These are phyloP conservation scores for Aspergillus sparsus DNA, from an alignment of 495 filamentous ascomycete species.

Conservation along the genomic window DNA sequence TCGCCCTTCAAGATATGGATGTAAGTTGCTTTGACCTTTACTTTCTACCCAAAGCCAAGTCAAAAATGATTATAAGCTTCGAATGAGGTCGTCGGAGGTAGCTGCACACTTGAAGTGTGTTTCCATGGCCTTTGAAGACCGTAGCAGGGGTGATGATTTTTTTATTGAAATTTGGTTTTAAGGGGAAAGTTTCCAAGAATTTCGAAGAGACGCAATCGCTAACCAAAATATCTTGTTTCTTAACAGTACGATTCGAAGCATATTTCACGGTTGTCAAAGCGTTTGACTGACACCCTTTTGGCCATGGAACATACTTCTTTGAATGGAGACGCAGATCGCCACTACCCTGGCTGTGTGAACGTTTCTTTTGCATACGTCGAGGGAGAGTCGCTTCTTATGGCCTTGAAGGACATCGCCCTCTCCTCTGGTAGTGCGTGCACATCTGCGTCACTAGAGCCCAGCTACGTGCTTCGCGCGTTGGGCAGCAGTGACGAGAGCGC, in stretches of 20 bases:
- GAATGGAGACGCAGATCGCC: constrained; percentile 79
- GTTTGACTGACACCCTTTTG: constrained; percentile 76
- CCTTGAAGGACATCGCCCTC: constrained; percentile 94
- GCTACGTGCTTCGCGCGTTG: constrained; percentile 90
- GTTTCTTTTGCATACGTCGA: constrained; percentile 98
- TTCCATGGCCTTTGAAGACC: constrained; percentile 47
- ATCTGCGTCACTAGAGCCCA: constrained; percentile 92
- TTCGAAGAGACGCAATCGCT: neutral
- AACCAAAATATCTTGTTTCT: neutral
- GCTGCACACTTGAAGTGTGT: constrained; percentile 40
- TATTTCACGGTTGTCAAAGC: constrained; percentile 77
- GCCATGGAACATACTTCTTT: constrained; percentile 87
- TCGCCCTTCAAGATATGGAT: constrained; percentile 82
- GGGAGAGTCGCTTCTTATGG: constrained; percentile 97
- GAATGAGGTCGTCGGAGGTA: constrained; percentile 50
- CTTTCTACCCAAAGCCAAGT: constrained; percentile 13
- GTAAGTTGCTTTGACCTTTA: constrained; percentile 56
- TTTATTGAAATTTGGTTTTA: constrained; percentile 1
- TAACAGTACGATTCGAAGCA: constrained; percentile 85
- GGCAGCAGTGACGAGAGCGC: constrained; percentile 96
- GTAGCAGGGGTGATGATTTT: constrained; percentile 55
- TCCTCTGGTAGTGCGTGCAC: constrained; percentile 98
- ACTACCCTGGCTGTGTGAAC: constrained; percentile 97
- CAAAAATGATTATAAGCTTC: constrained; percentile 54
- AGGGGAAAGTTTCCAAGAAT: too few species aligned